Evolutionary conservation across 1,284 basidiomycete species (phyloP), one percentile per base, ranked within the genome.

Genomic region (Polyporus tsugae): DNA sequence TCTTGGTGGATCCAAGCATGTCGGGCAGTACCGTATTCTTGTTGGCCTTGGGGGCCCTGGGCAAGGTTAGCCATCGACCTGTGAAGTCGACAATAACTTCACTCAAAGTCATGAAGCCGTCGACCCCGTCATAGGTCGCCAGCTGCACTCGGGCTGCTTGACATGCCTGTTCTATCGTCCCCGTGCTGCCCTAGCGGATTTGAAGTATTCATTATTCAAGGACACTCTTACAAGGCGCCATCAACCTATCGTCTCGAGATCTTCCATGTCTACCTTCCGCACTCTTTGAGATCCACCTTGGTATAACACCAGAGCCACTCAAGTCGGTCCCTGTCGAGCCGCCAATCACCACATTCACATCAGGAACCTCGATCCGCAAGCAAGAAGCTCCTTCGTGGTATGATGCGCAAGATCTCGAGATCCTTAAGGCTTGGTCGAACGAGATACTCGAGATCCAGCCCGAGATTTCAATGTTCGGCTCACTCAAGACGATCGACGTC

Each of bases 391-490:
- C 87, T 19, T 83, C 91, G 1, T 94, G 93, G 92, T 94, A 89
- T 73, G 92, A 94, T 75, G 90, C 90, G 4, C 89, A 92, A 75
- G 93, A 95, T 78, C 79, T 95, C 25, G 85, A 87, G 55, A 82
- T 91, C 0, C 78, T 95, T 57, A 94, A 93, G 74, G 89, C 89
- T 22, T 90, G 89, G 85, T 91, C 88, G 73, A 95, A 95, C 74
- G 89, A 91, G 38, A 94, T 95, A 41, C 73, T 85, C 15, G 91
- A 92, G 75, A 84, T 95, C 39, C 93, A 94, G 73, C 89, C 89
- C 33, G 93, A 95, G 75, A 89, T 95, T 38, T 91, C 91, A 0
- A 83, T 94, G 68, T 95, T 95, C 76, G 93, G 93, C 3, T 92
- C 91, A 2, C 81, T 95, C 62, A 94, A 93, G 79, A 85, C 83